Conservation (phyloP, 192 early-diverging fungal genomes). For the Nowakowskiella sp. region DNA sequence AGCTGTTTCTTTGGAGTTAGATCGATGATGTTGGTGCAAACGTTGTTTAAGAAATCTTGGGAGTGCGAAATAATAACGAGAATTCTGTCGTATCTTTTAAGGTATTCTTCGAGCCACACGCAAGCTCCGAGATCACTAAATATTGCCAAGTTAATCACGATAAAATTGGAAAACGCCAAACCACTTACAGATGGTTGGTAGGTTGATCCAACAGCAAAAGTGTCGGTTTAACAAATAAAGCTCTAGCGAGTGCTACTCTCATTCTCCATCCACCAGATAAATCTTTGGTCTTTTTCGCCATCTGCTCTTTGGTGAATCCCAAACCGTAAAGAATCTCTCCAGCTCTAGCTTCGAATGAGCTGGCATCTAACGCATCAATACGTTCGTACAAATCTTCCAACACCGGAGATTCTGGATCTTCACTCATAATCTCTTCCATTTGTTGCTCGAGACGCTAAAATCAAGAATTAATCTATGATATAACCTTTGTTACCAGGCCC, state of each 20-base stretch:
- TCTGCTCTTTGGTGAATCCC: slow-evolving; percentile 79
- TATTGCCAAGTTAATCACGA: neutral
- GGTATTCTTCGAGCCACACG: slow-evolving; percentile 77
- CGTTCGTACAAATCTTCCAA: slow-evolving; percentile 95
- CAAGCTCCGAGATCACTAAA: slow-evolving; percentile 75
- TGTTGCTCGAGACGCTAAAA: slow-evolving; percentile 71
- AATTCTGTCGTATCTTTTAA: slow-evolving; percentile 72
- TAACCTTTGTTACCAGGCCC: neutral
- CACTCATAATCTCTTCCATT: slow-evolving; percentile 82
- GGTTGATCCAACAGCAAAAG: slow-evolving; percentile 53
- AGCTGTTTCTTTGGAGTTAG: slow-evolving; percentile 85
- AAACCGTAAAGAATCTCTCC: slow-evolving; percentile 86
- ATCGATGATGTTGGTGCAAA: slow-evolving; percentile 95
- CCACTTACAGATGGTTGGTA: slow-evolving; percentile 24
- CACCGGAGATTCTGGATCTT: slow-evolving; percentile 76
- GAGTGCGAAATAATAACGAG: slow-evolving; percentile 87
- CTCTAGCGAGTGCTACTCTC: slow-evolving; percentile 93
- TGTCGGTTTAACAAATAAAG: slow-evolving; percentile 90
- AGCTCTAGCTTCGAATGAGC: slow-evolving; percentile 91
- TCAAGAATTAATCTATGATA: no score
- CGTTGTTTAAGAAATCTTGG: slow-evolving; percentile 89
- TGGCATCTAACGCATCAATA: slow-evolving; percentile 85
- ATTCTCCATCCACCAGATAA: slow-evolving; percentile 99
- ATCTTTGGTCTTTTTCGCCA: slow-evolving; percentile 90
- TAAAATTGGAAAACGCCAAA: slow-evolving; percentile 43